Evolutionary conservation across 2,329 filamentous ascomycete genomes (phyloP).

Genomic region (Aspergillus sojae): DNA sequence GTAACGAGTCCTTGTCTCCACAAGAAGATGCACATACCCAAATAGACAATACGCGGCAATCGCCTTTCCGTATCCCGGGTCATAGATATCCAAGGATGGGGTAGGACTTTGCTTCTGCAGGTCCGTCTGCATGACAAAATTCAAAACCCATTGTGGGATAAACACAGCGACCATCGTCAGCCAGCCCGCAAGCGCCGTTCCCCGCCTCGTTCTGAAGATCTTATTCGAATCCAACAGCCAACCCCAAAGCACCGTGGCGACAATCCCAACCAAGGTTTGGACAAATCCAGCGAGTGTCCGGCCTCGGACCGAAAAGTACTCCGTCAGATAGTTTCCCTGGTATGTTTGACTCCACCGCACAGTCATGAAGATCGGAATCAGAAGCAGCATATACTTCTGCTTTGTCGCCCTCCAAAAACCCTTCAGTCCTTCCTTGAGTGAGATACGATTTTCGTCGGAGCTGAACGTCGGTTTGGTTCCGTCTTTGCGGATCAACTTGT

Average conservation of each 20-base stretch:
- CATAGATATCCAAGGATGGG: conserved; percentile 1
- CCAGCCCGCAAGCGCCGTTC: neutral
- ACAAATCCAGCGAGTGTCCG: neutral
- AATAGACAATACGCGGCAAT: neutral
- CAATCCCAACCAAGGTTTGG: neutral
- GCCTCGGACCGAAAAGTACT: conserved; percentile 26
- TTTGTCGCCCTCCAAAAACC: conserved; percentile 41
- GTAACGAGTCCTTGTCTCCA: neutral
- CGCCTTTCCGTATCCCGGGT: neutral
- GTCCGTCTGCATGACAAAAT: neutral
- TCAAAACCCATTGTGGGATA: neutral
- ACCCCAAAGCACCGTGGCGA: neutral
- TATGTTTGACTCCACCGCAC: conserved; percentile 56
- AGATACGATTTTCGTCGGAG: neutral
- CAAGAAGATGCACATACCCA: neutral
- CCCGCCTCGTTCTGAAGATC: neutral
- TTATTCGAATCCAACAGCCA: neutral
- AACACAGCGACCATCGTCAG: neutral
- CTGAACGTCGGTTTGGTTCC: conserved; percentile 27
- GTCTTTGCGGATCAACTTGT: conserved; percentile 48
- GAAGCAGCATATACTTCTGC: conserved; percentile 49
- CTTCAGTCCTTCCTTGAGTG: neutral
- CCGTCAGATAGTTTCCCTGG: conserved; percentile 48
- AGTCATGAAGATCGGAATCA: conserved; percentile 52
- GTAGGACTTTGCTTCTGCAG: neutral